Base-by-base conservation (phyloP, 441 rosid genomes). In the Pelargonium fulgidum region DNA sequence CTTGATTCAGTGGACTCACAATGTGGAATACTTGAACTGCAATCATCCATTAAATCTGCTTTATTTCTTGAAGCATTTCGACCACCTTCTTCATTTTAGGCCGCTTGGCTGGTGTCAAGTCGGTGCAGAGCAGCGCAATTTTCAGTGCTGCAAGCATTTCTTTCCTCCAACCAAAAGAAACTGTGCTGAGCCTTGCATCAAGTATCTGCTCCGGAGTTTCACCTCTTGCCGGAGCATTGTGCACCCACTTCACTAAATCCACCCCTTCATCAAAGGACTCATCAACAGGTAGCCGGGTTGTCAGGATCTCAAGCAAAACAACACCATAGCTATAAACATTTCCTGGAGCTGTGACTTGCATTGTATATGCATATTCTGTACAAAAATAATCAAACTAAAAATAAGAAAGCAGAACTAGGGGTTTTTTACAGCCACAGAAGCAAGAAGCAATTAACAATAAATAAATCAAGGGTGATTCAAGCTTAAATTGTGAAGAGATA, bases 321-420 rank as follows among this genome's bases (percentile, higher is more conserved):
- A 93, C 99, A 65, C 99, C 97, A 26, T 84, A 93, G 82, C 99
- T 93, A 80, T 91, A 93, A 24, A 91, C 97, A 72, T 93, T 93
- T 68, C 99, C 99, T 2, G 97, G 99, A 68, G 96, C 99, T 3
- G 97, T 93, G 19, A 93, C 96, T 89, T 89, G 99, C 99, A 93
- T 93, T 63, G 96, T 91, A 72, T 89, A 93, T 10, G 98, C 98
- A 78, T 93, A 91, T 82, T 93, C 97, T 93, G 89, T 12, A 45
- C 39, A 75, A 68, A 4, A 20, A 39, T n/a, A 65, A 33, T 17
- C 17, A 62, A 0, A 44, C 64, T 62, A 70, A 42, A 39, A 45
- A 45, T 29, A 42, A 66, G 63, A 62, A 62, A 22, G 33, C 33
- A 26, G 33, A 3, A 26, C 33, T 26, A 26, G 33, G 33, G 33